Evolutionary conservation across 805 yeast species (phyloP).

Genomic region (Schizosaccharomyces lindneri): DNA sequence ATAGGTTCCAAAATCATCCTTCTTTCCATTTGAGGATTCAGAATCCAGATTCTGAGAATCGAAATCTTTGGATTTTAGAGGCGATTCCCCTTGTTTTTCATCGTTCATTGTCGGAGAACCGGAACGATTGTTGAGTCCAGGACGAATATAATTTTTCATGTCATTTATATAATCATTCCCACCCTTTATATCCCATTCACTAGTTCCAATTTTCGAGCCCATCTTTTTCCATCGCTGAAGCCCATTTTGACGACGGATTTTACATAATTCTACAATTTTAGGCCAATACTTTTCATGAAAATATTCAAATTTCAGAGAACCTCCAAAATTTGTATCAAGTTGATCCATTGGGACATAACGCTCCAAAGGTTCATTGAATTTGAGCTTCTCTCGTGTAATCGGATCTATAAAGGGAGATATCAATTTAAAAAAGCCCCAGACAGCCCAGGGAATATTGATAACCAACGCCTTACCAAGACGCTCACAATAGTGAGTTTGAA

Average conservation of each 20-base stretch:
- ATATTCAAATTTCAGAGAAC: conserved; percentile 62
- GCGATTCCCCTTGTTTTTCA: neutral
- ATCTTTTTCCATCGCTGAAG: conserved; percentile 5
- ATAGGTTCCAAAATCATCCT: no score
- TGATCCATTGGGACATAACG: conserved; percentile 62
- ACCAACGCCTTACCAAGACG: conserved; percentile 78
- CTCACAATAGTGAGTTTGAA: conserved; percentile 95
- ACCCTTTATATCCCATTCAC: conserved; percentile 1
- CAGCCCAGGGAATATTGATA: conserved; percentile 82
- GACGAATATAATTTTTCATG: neutral
- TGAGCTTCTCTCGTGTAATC: conserved; percentile 74
- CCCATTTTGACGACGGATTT: neutral
- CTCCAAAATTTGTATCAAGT: conserved; percentile 66
- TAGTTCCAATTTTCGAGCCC: neutral
- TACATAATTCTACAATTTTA: conserved; percentile 16
- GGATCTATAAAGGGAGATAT: conserved; percentile 95
- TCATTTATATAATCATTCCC: neutral
- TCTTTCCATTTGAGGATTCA: no score
- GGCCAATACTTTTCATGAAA: conserved; percentile 64
- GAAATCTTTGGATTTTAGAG: neutral
- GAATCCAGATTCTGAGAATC: no score
- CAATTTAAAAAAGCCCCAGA: conserved; percentile 72
- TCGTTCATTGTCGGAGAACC: neutral
- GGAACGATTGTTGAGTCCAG: neutral
- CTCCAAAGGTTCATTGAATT: conserved; percentile 69